Evolutionary conservation across 1,139 yeast species (phyloP), one percentile per base, ranked within the genome.

Genomic region (Sugiyamaella xylanicola): DNA sequence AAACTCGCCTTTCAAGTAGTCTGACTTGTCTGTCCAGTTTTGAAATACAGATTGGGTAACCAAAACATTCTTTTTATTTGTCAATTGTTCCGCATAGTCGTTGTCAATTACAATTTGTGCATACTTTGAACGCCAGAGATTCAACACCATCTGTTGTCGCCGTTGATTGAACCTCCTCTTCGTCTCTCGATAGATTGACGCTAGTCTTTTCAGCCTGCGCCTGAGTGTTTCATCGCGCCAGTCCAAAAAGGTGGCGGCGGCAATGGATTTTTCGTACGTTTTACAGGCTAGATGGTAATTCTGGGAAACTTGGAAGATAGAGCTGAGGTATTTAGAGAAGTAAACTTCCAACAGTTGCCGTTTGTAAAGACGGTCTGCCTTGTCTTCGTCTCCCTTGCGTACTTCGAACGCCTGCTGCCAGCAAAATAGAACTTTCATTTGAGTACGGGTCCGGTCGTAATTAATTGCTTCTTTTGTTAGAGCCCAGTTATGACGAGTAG

Each of bases 91-190:
- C 4, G 37, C 37, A 32, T n/a, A 8, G 37, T 15, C 13, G 15
- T 11, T 32, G 15, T 32, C 15, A n/a, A 8, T n/a, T 11, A 32
- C 37, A n/a, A 8, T 13, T n/a, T 32, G 4, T 4, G 37, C 37
- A 15, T n/a, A 32, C 15, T 13, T 32, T 13, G 37, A 32, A 8
- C 37, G 15, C 37, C 37, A 32, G 15, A 32, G 15, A 4, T 4
- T 13, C 4, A 32, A 32, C 4, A 32, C 37, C 15, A 8, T 13
- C 21, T n/a, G 19, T 17, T 8, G 16, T 15, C 36, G 41, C 21
- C 4, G 36, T 11, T 20, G 17, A 46, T 35, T 22, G 41, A 8
- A 20, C 65, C 68, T 37, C 40, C 37, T 27, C 22, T 32, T 39
- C 22, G 19, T 17, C 5, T 29, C 29, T 21, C 46, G 46, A 17